Base-by-base conservation (phyloP, 306 rosid species). In the Vigna trinervia region DNA sequence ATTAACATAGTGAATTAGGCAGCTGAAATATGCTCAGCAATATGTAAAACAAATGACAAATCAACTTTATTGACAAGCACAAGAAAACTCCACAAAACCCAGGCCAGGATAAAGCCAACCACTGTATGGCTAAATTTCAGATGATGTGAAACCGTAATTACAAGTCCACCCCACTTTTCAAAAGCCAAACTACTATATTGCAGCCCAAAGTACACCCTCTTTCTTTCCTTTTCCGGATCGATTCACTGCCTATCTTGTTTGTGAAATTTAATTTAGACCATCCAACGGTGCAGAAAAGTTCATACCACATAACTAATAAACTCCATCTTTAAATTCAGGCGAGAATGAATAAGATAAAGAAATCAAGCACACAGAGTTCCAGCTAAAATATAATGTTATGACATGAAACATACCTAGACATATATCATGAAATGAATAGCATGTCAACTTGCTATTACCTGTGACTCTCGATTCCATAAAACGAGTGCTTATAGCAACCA, bases 401-500 rank as follows among this genome's bases (percentile, higher is more conserved):
- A 51, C 66, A 70, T 32, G 11, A 65, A 76, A 10, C 30, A 23
- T 14, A 74, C 62, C 38, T 10, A 41, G 39, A 74, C 53, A n/a
- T 12, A 50, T 4, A 54, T 7, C 51, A 19, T 11, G 48, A 22
- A 34, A 28, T 41, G 12, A 63, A 53, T 7, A 59, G 51, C 12
- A 58, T 23, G 60, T 19, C 36, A 6, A 50, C 62, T 66, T 30
- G 20, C 65, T 32, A 73, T 80, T 86, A 92, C 98, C 99, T 91
- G 72, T 95, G 99, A 84, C 99, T 95, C 85, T 95, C 97, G 17
- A 95, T 95, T 72, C 99, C 99, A 86, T 95, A 95, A 78, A 95
- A 95, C n/a, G 99, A 92, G 81, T 95, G 99, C 87, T 95, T 95
- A 84, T 95, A 95, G 86, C 97, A 92, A 82, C 99, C 99, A 60